These are phyloP conservation scores for Aspergillus sp. DNA, from an alignment of 2,329 filamentous ascomycete genomes.

Conservation along the genomic window DNA sequence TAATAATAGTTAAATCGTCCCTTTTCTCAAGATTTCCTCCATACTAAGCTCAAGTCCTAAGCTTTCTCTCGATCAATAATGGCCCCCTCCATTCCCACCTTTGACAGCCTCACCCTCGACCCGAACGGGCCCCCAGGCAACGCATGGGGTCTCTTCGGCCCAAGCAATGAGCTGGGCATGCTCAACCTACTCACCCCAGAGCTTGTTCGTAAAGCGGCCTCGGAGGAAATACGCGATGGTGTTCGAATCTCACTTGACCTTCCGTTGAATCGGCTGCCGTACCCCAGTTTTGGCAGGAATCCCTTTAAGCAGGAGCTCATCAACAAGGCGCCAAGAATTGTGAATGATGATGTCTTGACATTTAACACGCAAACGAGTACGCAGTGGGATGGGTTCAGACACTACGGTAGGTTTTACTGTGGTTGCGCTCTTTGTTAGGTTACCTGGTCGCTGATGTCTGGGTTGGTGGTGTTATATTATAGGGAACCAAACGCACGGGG, in stretches of 20 bases:
- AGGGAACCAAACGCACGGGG: constrained; percentile 43
- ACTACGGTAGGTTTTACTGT: constrained; percentile 28
- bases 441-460: neutral
- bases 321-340: constrained; percentile 51
- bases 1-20: neutral
- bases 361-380: constrained; percentile 61
- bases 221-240: constrained; percentile 45
- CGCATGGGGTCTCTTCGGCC: constrained; percentile 58
- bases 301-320: constrained; percentile 56
- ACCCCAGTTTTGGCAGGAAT: constrained; percentile 57
- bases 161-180: constrained; percentile 53
- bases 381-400: constrained; percentile 50
- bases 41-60: neutral
- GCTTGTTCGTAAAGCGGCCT: constrained; percentile 41
- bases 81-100: constrained; percentile 24
- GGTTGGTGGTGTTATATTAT: constrained; percentile 5
- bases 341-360: constrained; percentile 62
- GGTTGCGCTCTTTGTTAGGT: neutral
- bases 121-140: constrained; percentile 53
- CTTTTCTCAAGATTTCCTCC: neutral
- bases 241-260: constrained; percentile 58
- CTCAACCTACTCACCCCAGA: constrained; percentile 55
- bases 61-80: constrained; percentile 1
- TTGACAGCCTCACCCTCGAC: constrained; percentile 51
- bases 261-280: constrained; percentile 54